Percentiles rank a stretch among this genome's conserved stretches.
Evolutionary conservation across 805 yeast species (phyloP).

Genomic region (Candida nonsorbophila): DNA sequence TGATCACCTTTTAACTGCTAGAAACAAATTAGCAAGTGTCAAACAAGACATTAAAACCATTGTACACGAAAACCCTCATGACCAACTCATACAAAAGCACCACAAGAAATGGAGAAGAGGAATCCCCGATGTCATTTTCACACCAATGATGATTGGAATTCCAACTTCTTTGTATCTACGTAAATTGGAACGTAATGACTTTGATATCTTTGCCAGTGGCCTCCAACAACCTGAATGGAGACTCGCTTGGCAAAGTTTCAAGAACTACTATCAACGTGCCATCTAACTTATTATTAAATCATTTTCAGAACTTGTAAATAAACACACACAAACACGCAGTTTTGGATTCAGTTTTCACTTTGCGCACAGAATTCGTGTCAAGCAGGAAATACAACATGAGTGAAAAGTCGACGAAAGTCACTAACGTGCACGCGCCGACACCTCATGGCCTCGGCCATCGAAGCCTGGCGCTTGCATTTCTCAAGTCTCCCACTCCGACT

Average conservation of each 20-base stretch:
- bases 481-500: no score
- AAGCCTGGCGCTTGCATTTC: not conserved
- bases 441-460: no score
- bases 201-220: slow-evolving; percentile 48
- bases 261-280: slow-evolving; percentile 35
- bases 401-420: no score
- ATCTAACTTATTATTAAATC: no score
- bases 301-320: no score
- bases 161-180: slow-evolving; percentile 62
- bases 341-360: no score
- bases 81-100: slow-evolving; percentile 18
- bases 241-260: slow-evolving; percentile 56
- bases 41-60: slow-evolving; percentile 29
- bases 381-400: no score
- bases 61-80: slow-evolving; percentile 17
- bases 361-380: no score
- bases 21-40: slow-evolving; percentile 43
- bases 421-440: no score
- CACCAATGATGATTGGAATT: slow-evolving; percentile 63
- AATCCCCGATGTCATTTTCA: slow-evolving; percentile 58
- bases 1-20: slow-evolving; percentile 71
- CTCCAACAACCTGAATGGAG: slow-evolving; percentile 56
- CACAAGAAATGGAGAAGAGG: slow-evolving; percentile 37
- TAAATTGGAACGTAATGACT: slow-evolving; percentile 56
- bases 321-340: no score